Evolutionary conservation across 768 basidiomycete genomes (phyloP), one percentile per base, ranked within the genome.

Genomic region (Suillus plorans): DNA sequence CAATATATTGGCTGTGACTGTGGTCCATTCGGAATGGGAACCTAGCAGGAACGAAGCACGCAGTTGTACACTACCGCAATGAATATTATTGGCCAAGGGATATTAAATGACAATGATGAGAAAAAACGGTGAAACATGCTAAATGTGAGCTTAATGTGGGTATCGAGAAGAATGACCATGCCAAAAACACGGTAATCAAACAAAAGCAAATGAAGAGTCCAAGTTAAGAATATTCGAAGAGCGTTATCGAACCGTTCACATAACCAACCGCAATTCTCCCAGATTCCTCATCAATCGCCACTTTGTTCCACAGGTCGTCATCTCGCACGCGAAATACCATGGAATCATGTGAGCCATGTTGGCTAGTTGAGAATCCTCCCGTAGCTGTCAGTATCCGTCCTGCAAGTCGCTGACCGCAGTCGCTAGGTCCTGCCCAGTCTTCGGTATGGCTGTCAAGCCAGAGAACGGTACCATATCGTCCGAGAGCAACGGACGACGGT

Each of bases 371-470:
- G n/a, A 39, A n/a, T 16, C 39, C 66, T 31, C 20, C 44, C 31
- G 61, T 18, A 39, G 34, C 36, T 18, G 2, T 20, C 13, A 72
- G 5, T 10, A 78, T 56, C 47, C 53, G 61, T 20, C 84, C 86
- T 0, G 86, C 89, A 25, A 90, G 70, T 55, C 89, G 80, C 71
- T 91, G 89, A 0, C 89, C 88, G 10, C 73, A 77, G 59, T 85
- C 81, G 45, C 76, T 77, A 34, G 79, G 78, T 2, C 76, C 75
- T 64, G 78, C 76, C 70, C 82, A 80, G 42, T 80, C 81, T 64
- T 87, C 85, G 0, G 85, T 84, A 58, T 89, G 85, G 57, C 79
- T 85, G 67, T 91, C 90, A 41, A 89, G 75, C 86, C 89, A 91
- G 18, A 91, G 67, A 6, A 84, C 85, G 5, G 86, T 89, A 4